Conservation (phyloP, 257 asterid genomes). For the Plantago major region DNA sequence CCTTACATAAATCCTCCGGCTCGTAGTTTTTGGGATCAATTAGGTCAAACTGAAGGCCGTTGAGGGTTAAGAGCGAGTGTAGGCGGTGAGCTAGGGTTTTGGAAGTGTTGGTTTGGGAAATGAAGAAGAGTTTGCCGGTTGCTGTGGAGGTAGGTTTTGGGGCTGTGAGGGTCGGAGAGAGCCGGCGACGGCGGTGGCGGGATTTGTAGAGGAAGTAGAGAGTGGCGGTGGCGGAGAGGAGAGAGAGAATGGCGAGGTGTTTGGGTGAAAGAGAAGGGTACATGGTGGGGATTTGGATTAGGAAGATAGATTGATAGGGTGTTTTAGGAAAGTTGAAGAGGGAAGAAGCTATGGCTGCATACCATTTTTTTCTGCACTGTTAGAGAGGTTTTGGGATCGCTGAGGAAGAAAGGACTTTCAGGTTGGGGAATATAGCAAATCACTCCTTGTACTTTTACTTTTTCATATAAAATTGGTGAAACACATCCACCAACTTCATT, state of each 20-base stretch:
- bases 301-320: not conserved
- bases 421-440: too few relatives aligned
- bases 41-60: constrained; percentile 54
- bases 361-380: not conserved
- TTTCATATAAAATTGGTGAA: too few relatives aligned
- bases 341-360: constrained; percentile 10
- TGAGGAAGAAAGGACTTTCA: too few relatives aligned
- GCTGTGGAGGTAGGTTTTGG: constrained; percentile 17
- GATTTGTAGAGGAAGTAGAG: constrained; percentile 71
- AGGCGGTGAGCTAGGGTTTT: constrained; percentile 85
- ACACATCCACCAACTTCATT: too few relatives aligned
- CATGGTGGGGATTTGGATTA: constrained; percentile 37
- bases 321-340: constrained; percentile 9
- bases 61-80: constrained; percentile 41
- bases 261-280: constrained; percentile 44
- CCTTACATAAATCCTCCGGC: constrained; percentile 84
- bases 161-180: constrained; percentile 23
- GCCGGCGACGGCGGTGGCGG: constrained; percentile 60
- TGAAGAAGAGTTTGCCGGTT: constrained; percentile 67
- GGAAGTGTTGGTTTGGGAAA: constrained; percentile 79
- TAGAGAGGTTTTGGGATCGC: not conserved
- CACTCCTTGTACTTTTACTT: too few relatives aligned
- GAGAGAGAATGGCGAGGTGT: constrained; percentile 62
- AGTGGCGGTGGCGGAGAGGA: constrained; percentile 82
- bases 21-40: constrained; percentile 76